Base-by-base conservation (phyloP, 2,329 filamentous ascomycete species). In the Grosmannia huntii region DNA sequence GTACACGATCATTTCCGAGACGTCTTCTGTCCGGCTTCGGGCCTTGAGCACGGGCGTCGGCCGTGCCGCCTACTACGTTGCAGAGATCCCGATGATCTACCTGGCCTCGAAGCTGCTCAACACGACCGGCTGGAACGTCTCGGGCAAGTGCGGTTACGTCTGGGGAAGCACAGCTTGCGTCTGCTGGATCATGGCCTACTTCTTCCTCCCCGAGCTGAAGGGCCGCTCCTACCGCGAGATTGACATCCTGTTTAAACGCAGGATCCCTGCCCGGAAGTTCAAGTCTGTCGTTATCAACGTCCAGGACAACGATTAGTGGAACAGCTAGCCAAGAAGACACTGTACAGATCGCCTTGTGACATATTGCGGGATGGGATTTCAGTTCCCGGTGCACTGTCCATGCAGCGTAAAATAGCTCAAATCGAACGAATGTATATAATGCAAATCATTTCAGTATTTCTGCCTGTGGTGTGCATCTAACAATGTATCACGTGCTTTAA, bases 301-400 rank as follows among this genome's bases (percentile, higher is more conserved):
- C 57, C 68, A 78, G 25, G 83, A 83, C 65, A 81, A 86, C 68
- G 78, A 84, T 74, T 86, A 85, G 28, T 10, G n/a, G n/a, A 48
- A 23, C 21, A 2, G 46, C 21, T 2, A 25, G 5, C 19, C 3
- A 4, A n/a, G 41, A 44, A 44, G 1, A 44, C 16, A 44, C 6
- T 44, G 41, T 44, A 38, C 36, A 36, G 12, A 38, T 38, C 36
- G 2, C 16, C 3, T 16, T 38, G 4, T 14, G 36, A 14, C 12
- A 14, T 16, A 16, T 4, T 16, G 36, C 4, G 14, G 16, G 33
- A 36, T 12, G 12, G 12, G 36, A 38, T 38, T 38, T 38, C 14
- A 3, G 14, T 9, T 5, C 5, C 4, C 10, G 12, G 14, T 38
- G 36, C 14, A 38, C 33, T 36, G 12, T 38, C 36, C 36, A 38